phyloP scores from a whole-genome alignment of 2,329 filamentous ascomycete species.

The Bimuria novae-zelandiae region DNA sequence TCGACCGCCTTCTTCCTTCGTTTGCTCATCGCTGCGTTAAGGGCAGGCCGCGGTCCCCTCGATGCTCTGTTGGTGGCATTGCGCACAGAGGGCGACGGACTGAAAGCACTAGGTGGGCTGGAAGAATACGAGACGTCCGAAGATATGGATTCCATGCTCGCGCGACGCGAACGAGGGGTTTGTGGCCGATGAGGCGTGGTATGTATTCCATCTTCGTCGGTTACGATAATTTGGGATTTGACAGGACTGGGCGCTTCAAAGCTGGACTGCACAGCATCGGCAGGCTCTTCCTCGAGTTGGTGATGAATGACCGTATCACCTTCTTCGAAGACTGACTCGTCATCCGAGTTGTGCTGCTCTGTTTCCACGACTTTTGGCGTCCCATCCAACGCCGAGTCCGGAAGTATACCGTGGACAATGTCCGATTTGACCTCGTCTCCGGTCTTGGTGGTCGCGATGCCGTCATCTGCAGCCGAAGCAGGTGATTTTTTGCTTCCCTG shows the following conservation, averaged over 20 bases:
- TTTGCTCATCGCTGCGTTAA: slow-evolving; percentile 51
- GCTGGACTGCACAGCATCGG: slow-evolving; percentile 5
- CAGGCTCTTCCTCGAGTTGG: slow-evolving; percentile 21
- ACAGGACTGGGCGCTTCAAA: slow-evolving; percentile 9
- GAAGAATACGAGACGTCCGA: slow-evolving; percentile 39
- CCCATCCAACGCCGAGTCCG: neutral
- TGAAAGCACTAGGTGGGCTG: slow-evolving; percentile 33
- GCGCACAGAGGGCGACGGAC: slow-evolving; percentile 45
- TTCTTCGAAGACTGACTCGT: slow-evolving; percentile 41
- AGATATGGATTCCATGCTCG: slow-evolving; percentile 36
- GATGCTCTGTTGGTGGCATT: slow-evolving; percentile 30
- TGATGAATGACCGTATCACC: slow-evolving; percentile 42
- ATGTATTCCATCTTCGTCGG: slow-evolving; percentile 21
- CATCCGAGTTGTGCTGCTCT: slow-evolving; percentile 19
- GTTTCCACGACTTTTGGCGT: neutral
- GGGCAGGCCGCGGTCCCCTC: slow-evolving; percentile 43
- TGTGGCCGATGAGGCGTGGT: slow-evolving; percentile 26
- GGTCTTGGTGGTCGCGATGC: neutral
- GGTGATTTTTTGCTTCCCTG: neutral
- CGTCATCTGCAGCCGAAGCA: neutral
- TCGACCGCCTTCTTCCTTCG: slow-evolving; percentile 44
- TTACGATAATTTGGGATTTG: slow-evolving; percentile 27
- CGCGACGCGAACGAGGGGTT: slow-evolving; percentile 38
- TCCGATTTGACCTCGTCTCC: neutral
- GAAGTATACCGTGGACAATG: neutral